These are phyloP conservation scores for Atkinsonella texensis DNA, from an alignment of 2,329 filamentous ascomycete genomes.

Conservation along the genomic window DNA sequence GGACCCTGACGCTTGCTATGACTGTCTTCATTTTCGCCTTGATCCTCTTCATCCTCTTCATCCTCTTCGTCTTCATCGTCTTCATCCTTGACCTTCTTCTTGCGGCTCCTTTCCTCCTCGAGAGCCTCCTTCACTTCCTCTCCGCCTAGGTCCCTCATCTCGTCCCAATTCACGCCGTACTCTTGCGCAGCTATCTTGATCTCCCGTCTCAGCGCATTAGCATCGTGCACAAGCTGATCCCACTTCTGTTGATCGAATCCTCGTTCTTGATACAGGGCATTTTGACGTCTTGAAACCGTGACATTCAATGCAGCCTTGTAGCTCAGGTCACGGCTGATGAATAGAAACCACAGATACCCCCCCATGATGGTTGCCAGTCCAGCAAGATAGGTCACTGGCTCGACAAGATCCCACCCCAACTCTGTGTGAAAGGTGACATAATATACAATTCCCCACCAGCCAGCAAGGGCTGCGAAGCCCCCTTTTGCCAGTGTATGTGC, in stretches of 20 bases:
- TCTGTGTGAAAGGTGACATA: constrained; percentile 59
- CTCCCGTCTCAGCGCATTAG: constrained; percentile 63
- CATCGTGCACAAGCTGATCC: constrained; percentile 70
- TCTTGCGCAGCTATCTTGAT: constrained; percentile 71
- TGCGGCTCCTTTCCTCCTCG: constrained; percentile 36
- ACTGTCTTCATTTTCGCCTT: constrained; percentile 21
- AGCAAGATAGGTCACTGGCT: constrained; percentile 80
- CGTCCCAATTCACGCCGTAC: constrained; percentile 86
- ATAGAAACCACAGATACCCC: constrained; percentile 88
- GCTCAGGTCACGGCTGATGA: constrained; percentile 79
- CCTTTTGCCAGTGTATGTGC: constrained; percentile 70
- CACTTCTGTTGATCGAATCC: constrained; percentile 68
- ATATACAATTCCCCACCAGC: constrained; percentile 79
- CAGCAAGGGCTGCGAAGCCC: constrained; percentile 60
- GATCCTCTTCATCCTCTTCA: constrained; percentile 7
- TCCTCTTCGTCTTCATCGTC: constrained; percentile 28
- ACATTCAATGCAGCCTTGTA: constrained; percentile 81
- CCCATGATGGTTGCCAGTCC: constrained; percentile 78
- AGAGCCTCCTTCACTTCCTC: constrained; percentile 49
- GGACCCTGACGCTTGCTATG: constrained; percentile 19
- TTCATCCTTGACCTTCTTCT: constrained; percentile 23
- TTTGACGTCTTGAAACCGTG: constrained; percentile 69
- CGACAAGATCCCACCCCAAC: constrained; percentile 81
- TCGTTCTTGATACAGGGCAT: constrained; percentile 59
- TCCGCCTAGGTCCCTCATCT: constrained; percentile 59